Evolutionary conservation across 2,329 filamentous ascomycete genomes (phyloP).

Genomic region (Chaetomium sp.): DNA sequence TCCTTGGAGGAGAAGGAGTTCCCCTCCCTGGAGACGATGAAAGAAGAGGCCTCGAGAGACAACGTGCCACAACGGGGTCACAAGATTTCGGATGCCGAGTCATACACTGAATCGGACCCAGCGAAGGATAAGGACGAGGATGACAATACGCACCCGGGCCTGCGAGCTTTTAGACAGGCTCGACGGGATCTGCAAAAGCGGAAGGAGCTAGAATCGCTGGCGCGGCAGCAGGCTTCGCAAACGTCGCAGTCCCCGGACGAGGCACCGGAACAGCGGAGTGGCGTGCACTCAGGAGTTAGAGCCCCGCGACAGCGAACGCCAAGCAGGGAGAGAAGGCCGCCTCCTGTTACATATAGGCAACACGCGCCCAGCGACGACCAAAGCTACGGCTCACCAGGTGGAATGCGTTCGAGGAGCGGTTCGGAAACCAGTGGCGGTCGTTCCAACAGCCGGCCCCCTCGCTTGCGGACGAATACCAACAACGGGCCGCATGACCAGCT

Average conservation of each 20-base stretch:
- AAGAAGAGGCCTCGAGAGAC: slow-evolving; percentile 33
- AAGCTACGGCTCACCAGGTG: slow-evolving; percentile 37
- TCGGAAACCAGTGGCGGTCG: slow-evolving; percentile 56
- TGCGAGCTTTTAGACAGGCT: slow-evolving; percentile 60
- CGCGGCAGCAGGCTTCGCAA: slow-evolving; percentile 43
- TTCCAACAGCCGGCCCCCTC: slow-evolving; percentile 45
- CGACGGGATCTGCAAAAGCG: slow-evolving; percentile 58
- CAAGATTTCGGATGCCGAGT: slow-evolving; percentile 26
- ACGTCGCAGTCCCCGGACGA: slow-evolving; percentile 30
- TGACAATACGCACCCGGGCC: slow-evolving; percentile 49
- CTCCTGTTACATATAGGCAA: slow-evolving; percentile 49
- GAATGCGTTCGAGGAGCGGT: slow-evolving; percentile 53
- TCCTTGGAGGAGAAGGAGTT: slow-evolving; percentile 42
- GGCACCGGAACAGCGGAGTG: slow-evolving; percentile 25
- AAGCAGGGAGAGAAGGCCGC: slow-evolving; percentile 49
- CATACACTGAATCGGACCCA: slow-evolving; percentile 23
- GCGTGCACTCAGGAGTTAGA: slow-evolving; percentile 20
- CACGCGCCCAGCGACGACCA: slow-evolving; percentile 50
- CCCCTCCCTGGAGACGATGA: slow-evolving; percentile 33
- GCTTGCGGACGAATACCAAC: slow-evolving; percentile 43
- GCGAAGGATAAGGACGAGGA: slow-evolving; percentile 42
- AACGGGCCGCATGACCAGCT: slow-evolving; percentile 43
- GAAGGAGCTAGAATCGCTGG: slow-evolving; percentile 55
- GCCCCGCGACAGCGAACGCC: slow-evolving; percentile 40
- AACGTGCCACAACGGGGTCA: slow-evolving; percentile 7